Evolutionary conservation across 1,284 basidiomycete species (phyloP), one percentile per base, ranked within the genome.

Genomic region (Trichosporon sp.): DNA sequence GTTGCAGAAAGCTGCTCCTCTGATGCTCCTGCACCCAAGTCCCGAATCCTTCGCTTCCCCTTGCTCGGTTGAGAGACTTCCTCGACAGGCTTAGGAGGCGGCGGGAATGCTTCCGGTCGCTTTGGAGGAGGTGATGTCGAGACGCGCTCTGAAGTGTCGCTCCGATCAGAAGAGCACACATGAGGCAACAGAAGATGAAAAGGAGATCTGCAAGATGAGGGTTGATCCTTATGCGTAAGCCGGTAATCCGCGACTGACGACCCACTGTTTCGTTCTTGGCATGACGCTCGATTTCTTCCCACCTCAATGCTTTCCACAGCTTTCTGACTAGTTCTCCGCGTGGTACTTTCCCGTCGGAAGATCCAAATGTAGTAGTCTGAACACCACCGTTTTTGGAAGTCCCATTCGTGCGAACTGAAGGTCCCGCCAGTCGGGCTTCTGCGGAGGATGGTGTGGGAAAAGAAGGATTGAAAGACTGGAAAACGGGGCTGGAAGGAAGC

Each of bases 251-350:
- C 23, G 8, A 4, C 3, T 4, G 9, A 2, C 4, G 21, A 69
- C 73, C 69, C 56, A 73, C 74, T 19, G 72, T 71, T 46, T 66
- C 70, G 7, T 65, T 21, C 3, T 61, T 58, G 3, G 76, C 64
- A 60, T 79, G 78, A 16, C 74, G 62, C 57, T 78, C 76, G 2
- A 78, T 72, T 54, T 78, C 74, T 46, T 78, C 76, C 75, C 76
- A 78, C 21, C 76, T 61, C 3, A 80, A 33, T 0, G 71, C 75
- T 61, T 78, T 80, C 74, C 76, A 78, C 19, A 80, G 62, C 58
- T 76, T 75, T 60, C 73, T 65, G 13, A 80, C 67, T 36, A 80
- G 63, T 54, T 78, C 78, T 6, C 78, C 78, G 34, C 76, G 56
- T 8, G 71, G 67, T 9, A 80, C 72, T 23, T 62, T 68, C 11